Evolutionary conservation across 106 monocot species (phyloP).

Genomic region (Dendrobium nobile): DNA sequence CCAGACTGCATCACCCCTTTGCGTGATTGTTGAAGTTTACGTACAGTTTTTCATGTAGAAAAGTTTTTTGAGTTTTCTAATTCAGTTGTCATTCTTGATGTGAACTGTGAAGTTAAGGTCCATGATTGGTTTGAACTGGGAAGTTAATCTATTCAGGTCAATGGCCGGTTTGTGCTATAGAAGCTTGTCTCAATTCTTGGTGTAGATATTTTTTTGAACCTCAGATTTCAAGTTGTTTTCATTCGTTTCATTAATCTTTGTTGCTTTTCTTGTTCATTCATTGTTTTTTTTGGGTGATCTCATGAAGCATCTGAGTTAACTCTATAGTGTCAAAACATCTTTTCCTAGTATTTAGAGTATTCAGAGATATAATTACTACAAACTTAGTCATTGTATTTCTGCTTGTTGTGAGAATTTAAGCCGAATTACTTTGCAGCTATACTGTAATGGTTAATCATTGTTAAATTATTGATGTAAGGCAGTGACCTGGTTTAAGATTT

Average conservation of each 20-base stretch:
- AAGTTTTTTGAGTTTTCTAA: neutral
- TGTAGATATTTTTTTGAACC: neutral
- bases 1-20: neutral
- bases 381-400: neutral
- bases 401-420: neutral
- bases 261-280: neutral
- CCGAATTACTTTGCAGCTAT: neutral
- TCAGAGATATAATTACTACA: neutral
- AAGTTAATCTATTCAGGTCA: neutral
- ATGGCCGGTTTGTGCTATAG: neutral
- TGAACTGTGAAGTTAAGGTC: neutral
- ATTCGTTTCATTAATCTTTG: too few species aligned
- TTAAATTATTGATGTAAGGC: neutral
- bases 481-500: neutral
- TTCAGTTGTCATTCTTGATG: neutral
- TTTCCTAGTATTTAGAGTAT: neutral
- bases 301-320: neutral
- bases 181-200: neutral
- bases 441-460: neutral
- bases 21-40: neutral
- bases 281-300: neutral
- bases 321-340: neutral
- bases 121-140: neutral
- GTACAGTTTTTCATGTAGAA: neutral
- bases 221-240: neutral